Base-by-base conservation (phyloP, 2,329 filamentous ascomycete genomes). In the Dryadomyces sulphureus region DNA sequence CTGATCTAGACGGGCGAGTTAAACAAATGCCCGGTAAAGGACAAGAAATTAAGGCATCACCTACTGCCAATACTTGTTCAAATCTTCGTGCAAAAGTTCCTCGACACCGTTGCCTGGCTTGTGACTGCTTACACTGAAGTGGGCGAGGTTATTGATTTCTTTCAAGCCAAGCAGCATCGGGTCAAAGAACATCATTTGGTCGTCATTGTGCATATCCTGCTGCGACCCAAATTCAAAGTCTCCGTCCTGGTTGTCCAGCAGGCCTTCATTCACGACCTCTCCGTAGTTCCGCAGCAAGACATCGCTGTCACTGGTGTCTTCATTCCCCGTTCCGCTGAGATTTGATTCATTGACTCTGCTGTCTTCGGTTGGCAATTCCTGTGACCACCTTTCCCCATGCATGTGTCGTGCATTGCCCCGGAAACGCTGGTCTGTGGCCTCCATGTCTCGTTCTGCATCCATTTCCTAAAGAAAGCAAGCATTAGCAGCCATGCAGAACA, bases 121-220 rank as follows among this genome's bases (percentile, higher is more conserved):
- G 57, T 79, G 79, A 56, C 78, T 85, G 59, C 81, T 86, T 54
- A 90, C 84, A 11, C 83, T 89, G 69, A 87, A 90, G 52, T 80
- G 83, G 27, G 84, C 85, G 19, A 92, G 71, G 51, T 87, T 88
- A 55, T 82, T 86, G 59, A 92, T 90, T 59, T 92, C 86, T 60
- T 88, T 89, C 50, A 90, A 67, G 38, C 79, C 70, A 11, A 71
- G 58, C 17, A 69, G 69, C 17, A 69, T 63, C 14, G 77, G 66
- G 47, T 79, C 69, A 45, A 79, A 73, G 7, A 42, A 47, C 5
- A 52, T 48, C n/a, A 50, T 20, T 6, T 52, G 50, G 2, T 54
- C 52, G 8, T 54, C 48, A 19, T 36, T 45, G 2, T 11, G 39
- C 12, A 47, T 35, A 14, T 46, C 47, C 5, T 40, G 32, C 20